These are phyloP conservation scores for Anthostomella pinea DNA, from an alignment of 2,329 filamentous ascomycete genomes.

Conservation along the genomic window DNA sequence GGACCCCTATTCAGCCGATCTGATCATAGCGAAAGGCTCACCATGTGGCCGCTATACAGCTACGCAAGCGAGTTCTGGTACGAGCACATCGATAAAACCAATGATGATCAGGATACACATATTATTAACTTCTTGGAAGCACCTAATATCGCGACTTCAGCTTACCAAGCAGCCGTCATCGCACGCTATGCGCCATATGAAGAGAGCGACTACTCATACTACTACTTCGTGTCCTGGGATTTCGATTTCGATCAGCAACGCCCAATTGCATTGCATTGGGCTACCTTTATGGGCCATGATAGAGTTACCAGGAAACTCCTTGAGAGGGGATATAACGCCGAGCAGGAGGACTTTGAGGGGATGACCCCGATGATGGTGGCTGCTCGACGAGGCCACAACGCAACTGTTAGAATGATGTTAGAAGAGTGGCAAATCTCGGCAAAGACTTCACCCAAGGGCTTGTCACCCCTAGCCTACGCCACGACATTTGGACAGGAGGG, in stretches of 20 bases:
- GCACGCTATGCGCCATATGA: neutral
- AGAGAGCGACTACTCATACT: neutral
- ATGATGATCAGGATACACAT: neutral
- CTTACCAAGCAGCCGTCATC: neutral
- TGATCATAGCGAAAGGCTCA: neutral
- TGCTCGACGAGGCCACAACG: neutral
- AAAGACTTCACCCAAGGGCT: neutral
- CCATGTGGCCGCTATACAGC: neutral
- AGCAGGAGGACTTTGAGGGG: neutral
- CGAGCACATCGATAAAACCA: neutral
- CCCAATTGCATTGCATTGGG: neutral
- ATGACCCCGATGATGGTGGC: neutral
- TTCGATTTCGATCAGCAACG: neutral
- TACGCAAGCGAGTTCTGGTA: neutral
- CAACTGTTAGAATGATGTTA: neutral
- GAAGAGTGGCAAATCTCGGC: neutral
- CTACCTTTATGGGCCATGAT: neutral
- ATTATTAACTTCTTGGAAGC: neutral
- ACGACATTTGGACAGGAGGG: conserved; percentile 1
- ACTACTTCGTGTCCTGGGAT: neutral
- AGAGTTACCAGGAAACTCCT: neutral
- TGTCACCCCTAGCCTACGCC: neutral
- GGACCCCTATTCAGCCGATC: neutral
- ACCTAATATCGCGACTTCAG: neutral
- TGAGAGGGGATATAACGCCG: neutral